Evolutionary conservation across 495 filamentous ascomycete genomes (phyloP), one percentile per base, ranked within the genome.

Genomic region (Hypomontagnella submonticulosa): DNA sequence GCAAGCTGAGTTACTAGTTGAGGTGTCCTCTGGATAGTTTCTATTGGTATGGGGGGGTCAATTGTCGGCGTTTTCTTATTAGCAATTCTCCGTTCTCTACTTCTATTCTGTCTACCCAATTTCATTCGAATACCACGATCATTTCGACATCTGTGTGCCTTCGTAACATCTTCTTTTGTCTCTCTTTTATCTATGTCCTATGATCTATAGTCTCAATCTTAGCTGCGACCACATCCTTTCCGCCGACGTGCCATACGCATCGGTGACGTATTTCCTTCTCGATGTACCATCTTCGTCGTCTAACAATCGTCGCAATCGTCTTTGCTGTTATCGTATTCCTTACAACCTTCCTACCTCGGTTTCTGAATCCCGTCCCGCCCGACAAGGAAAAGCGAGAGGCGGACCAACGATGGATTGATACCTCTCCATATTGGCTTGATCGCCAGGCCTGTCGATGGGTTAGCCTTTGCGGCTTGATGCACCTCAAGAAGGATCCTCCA

Each of bases 371-470:
- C n/a, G 76, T 76, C 3, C 70, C 70, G 2, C 78, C 76, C 7
- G 73, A 74, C 56, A 70, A 77, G 34, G 76, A 79, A 56, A 78
- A 79, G 69, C 72, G 70, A n/a, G 75, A 80, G 59, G 85, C 90
- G 61, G 89, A 93, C 75, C 70, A 73, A 44, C 73, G 71, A 69
- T 95, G 90, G 90, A 85, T 95, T 32, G 85, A 87, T 13, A 88
- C 84, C 4, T 90, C 89, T 6, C 83, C 83, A 20, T 86, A 86
- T 53, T 93, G 88, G 88, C 60, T 89, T 44, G 90, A 93, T 70
- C 84, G 89, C 61, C 89, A 91, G 65, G 78, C 85, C 12, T 93
- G 91, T 67, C 87, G 86, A 38, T 92, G 88, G 86, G 71, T 93
- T 23, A 79, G 88, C 38, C 69, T 92, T 20, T 93, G 91, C 63